Percentiles rank a stretch among this genome's conserved stretches.
phyloP scores from a whole-genome alignment of 768 basidiomycete genomes.

The Cystobasidium onofrii region DNA sequence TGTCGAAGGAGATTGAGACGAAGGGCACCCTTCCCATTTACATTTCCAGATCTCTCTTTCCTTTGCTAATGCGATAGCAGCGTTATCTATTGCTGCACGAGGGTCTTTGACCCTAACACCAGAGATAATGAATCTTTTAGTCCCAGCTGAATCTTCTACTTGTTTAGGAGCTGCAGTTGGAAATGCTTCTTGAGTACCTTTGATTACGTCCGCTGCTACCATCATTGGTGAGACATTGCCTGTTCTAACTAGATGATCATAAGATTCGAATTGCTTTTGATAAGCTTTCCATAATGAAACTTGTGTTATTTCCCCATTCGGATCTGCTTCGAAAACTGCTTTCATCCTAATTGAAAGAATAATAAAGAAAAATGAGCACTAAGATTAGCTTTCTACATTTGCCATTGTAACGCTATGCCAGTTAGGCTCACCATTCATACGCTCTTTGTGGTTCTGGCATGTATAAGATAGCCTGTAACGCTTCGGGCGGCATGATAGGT shows the following conservation, averaged over 20 bases:
- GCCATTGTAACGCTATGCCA: too few relatives aligned
- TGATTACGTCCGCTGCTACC: constrained; percentile 86
- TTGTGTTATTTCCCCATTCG: constrained; percentile 77
- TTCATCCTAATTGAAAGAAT: constrained; percentile 91
- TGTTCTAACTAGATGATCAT: constrained; percentile 46
- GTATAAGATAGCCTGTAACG: constrained; percentile 47
- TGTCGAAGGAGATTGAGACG: background rate
- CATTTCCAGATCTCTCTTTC: constrained; percentile 21
- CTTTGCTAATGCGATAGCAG: background rate
- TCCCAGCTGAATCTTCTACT: constrained; percentile 47
- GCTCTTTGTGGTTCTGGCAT: constrained; percentile 69
- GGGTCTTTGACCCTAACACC: constrained; percentile 57
- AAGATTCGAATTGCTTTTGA: constrained; percentile 66
- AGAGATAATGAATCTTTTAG: constrained; percentile 72
- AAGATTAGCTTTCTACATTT: too few relatives aligned
- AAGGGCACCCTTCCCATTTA: constrained; percentile 11
- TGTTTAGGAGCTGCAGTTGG: constrained; percentile 82
- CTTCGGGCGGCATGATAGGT: background rate
- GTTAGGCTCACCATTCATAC: constrained; percentile 64
- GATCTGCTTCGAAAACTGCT: constrained; percentile 67
- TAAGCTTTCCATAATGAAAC: constrained; percentile 94
- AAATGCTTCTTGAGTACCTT: constrained; percentile 77
- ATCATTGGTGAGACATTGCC: constrained; percentile 48
- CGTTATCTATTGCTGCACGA: background rate
- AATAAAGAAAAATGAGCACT: background rate